Base-by-base conservation (phyloP, 331 rosid genomes). In the Pyracantha coccinea region DNA sequence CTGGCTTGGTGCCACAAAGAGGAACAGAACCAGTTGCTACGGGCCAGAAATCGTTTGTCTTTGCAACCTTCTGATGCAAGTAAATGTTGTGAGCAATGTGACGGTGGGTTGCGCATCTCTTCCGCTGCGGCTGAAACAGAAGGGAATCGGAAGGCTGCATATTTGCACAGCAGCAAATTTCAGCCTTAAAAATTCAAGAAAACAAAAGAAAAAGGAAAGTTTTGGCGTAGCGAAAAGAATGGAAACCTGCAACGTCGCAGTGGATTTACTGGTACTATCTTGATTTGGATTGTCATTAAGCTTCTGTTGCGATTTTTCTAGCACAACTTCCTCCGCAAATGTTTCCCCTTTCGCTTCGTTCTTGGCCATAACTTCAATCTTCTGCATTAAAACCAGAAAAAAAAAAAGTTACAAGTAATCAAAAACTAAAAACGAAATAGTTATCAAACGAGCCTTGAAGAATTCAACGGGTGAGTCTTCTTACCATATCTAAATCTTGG, bases 1-100 rank as follows among this genome's bases (percentile, higher is more conserved):
- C 82, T 45, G 78, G 66, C 66, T 80, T 86, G 72, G 84, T 74
- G 76, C 85, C 78, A 81, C 76, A 66, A 21, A 52, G 35, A 73
- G 90, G 73, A 69, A 73, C 74, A 55, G 87, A 79, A 69, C 72
- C 82, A 79, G 75, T 62, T n/a, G 83, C 69, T 12, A 65, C 77
- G 0, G 91, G 84, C 76, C 69, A 69, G 53, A 74, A 53, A 27
- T 77, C 55, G 59, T 19, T 83, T 78, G 24, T 76, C 85, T 75
- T 83, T 44, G 82, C 54, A 79, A 66, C 78, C 60, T 88, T 81
- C 78, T 85, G 90, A 72, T 85, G 90, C 57, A 84, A 82, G 57
- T 69, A 75, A 80, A 92, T 89, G 77, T 84, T 88, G 27, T 84
- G 85, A 71, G 97, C 97, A 73, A 92, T 81, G 85, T 79, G 84